These are phyloP conservation scores for Leishmania gerbilli DNA, from an alignment of 208 protist species.

Conservation along the genomic window DNA sequence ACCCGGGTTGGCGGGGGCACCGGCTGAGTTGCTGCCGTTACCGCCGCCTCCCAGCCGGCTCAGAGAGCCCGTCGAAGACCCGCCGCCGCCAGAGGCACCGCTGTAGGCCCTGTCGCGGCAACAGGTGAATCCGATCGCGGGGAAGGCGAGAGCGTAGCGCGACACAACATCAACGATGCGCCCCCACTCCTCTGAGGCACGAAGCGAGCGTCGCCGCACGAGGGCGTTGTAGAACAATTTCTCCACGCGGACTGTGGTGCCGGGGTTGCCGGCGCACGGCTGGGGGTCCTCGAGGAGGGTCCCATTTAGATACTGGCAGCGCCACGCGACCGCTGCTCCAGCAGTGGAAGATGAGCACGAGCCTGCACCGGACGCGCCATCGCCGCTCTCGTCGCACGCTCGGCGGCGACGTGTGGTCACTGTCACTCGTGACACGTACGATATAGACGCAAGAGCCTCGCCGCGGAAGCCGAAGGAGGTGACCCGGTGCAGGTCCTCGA, in stretches of 20 bases:
- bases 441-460: conserved; percentile 90
- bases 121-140: conserved; percentile 74
- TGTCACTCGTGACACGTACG: conserved; percentile 79
- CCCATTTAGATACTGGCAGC: conserved; percentile 87
- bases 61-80: background rate
- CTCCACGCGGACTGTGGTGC: conserved; percentile 86
- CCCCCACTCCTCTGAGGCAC: conserved; percentile 92
- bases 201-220: conserved; percentile 78
- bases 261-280: conserved; percentile 76
- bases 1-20: background rate
- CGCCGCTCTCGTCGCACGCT: background rate
- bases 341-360: background rate
- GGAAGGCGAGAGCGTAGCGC: conserved; percentile 87
- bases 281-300: conserved; percentile 88
- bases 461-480: conserved; percentile 93
- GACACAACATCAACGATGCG: conserved; percentile 91
- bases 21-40: conserved; percentile 2
- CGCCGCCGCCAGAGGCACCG: background rate
- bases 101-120: conserved; percentile 36
- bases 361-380: background rate
- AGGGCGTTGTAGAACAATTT: conserved; percentile 91
- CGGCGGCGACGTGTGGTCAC: conserved; percentile 62
- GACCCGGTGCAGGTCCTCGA: conserved; percentile 89
- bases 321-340: conserved; percentile 45
- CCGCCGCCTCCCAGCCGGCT: conserved; percentile 8